Conservation (phyloP, 345 rosid genomes). For the Isatis tinctoria region DNA sequence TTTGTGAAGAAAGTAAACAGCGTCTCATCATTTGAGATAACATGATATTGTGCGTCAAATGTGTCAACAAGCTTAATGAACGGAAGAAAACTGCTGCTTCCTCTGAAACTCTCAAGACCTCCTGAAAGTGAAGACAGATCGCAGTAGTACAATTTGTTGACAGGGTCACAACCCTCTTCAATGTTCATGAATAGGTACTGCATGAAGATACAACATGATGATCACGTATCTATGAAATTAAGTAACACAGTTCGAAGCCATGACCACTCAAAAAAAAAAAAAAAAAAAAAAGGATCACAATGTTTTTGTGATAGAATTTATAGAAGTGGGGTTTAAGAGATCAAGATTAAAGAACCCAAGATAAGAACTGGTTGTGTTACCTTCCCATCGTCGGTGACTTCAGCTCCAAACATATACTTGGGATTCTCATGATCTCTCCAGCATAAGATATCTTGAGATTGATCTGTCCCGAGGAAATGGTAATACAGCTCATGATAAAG, state of each 20-base stretch:
- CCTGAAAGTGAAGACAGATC: conserved; percentile 56
- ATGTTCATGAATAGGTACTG: conserved; percentile 70
- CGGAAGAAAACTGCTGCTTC: conserved; percentile 51
- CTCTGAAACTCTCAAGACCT: conserved; percentile 69
- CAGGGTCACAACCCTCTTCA: conserved; percentile 66
- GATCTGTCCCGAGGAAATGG: conserved; percentile 78
- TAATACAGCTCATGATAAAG: conserved; percentile 77
- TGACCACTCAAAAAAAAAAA: not conserved
- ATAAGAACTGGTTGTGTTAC: conserved; percentile 31
- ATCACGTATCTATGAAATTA: not conserved
- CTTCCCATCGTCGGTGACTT: conserved; percentile 82
- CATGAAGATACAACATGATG: conserved; percentile 22
- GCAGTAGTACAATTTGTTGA: conserved; percentile 80
- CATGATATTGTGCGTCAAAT: conserved; percentile 64
- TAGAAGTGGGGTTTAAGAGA: not conserved
- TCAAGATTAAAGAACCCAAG: not conserved
- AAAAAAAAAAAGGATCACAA: not conserved
- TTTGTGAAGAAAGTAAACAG: conserved; percentile 74
- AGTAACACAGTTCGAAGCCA: not conserved
- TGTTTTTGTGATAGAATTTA: not conserved
- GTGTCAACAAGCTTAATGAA: conserved; percentile 71
- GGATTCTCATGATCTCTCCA: conserved; percentile 88
- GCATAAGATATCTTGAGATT: conserved; percentile 82
- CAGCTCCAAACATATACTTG: conserved; percentile 47
- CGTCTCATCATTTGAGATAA: conserved; percentile 68